phyloP scores from a whole-genome alignment of 768 basidiomycete species.

The Amanita pseudoporphyria region DNA sequence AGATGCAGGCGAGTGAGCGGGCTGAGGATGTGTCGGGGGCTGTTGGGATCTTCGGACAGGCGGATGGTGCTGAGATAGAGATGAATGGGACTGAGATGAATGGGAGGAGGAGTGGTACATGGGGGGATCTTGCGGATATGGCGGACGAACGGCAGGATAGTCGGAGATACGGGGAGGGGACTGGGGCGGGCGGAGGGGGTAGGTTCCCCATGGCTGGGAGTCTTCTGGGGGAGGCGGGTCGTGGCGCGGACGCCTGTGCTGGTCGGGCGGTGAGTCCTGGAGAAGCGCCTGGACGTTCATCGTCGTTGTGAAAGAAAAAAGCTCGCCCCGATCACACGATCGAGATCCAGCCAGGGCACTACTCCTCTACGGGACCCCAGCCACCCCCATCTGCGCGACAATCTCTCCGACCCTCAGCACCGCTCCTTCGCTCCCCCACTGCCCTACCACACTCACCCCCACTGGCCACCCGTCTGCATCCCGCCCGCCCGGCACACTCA shows the following conservation, averaged over 20 bases:
- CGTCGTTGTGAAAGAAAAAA: conserved; percentile 10
- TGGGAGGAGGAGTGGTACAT: conserved; percentile 17
- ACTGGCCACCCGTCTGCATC: conserved; percentile 70
- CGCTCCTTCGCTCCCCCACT: conserved; percentile 72
- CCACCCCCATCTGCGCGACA: conserved; percentile 23
- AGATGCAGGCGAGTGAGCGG: conserved; percentile 4
- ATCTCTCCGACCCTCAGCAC: conserved; percentile 44
- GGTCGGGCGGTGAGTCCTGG: conserved; percentile 59
- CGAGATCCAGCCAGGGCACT: conserved; percentile 13
- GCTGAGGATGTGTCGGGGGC: conserved; percentile 1
- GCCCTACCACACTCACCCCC: conserved; percentile 75
- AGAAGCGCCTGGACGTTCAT: conserved; percentile 69
- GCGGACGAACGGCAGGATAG: background rate
- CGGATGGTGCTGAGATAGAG: background rate
- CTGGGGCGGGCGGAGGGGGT: conserved; percentile 8
- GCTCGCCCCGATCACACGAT: conserved; percentile 16
- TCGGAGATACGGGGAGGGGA: conserved; percentile 5
- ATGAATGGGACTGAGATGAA: conserved; percentile 9
- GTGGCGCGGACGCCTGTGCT: conserved; percentile 11
- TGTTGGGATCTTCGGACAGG: conserved; percentile 16
- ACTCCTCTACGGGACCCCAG: background rate
- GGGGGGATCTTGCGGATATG: conserved; percentile 10
- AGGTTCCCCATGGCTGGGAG: conserved; percentile 4
- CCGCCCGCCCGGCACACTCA: conserved; percentile 52
- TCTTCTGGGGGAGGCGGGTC: conserved; percentile 16